phyloP scores from a whole-genome alignment of 306 rosid genomes.

The Vicia faba region DNA sequence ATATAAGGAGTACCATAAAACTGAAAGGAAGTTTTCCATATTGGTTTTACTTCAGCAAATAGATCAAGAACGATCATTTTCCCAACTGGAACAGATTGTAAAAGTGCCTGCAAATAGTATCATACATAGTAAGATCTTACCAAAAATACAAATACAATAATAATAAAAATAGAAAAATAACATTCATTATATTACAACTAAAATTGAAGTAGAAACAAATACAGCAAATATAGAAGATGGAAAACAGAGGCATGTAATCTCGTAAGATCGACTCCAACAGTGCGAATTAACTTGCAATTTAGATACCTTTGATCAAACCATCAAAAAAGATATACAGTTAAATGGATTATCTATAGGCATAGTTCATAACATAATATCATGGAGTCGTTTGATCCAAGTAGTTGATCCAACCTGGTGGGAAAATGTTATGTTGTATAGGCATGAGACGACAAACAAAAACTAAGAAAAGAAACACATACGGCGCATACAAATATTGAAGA shows the following conservation, averaged over 20 bases:
- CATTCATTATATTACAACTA: too few species aligned
- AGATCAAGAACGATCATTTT: conserved; percentile 97
- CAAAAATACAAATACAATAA: too few species aligned
- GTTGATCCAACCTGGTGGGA: neutral
- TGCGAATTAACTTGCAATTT: neutral
- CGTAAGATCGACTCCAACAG: neutral
- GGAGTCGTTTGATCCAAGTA: neutral
- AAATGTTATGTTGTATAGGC: neutral
- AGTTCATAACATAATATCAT: neutral
- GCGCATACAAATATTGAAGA: conserved; percentile 1
- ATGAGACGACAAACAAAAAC: conserved; percentile 4
- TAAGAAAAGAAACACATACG: too few species aligned
- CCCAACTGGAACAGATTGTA: conserved; percentile 87
- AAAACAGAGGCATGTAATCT: neutral
- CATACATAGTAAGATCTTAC: neutral
- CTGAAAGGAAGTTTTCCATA: conserved; percentile 85
- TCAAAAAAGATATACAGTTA: too few species aligned
- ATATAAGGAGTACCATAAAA: conserved; percentile 92
- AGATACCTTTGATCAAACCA: too few species aligned
- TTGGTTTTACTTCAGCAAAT: conserved; percentile 92
- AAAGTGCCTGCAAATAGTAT: conserved; percentile 74
- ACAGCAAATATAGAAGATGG: too few species aligned
- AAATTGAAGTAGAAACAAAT: too few species aligned
- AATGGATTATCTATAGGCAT: neutral
- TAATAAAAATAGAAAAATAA: too few species aligned